Base-by-base conservation (phyloP, 108 stramenopile genomes). In the Discostella pseudostelligera region DNA sequence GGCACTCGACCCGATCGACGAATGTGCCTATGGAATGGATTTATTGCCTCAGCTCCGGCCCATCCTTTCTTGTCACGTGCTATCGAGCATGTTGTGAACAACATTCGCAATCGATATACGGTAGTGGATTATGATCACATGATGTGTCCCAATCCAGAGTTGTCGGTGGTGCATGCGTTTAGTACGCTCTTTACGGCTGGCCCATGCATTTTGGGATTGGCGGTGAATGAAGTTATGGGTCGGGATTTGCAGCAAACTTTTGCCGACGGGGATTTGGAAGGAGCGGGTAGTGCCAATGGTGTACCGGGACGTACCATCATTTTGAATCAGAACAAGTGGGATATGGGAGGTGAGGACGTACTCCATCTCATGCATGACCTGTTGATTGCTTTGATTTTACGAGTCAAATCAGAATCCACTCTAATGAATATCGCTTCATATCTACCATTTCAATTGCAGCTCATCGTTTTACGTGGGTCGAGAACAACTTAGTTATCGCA, bases 21-120 rank as follows among this genome's bases (percentile, higher is more conserved):
- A 17, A 81, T 77, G 56, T 81, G 80, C 55, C 75, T 87, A 21
- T 87, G 86, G 86, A 87, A 87, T 66, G 86, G 86, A 0, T 74
- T 84, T 9, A 67, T 87, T 54, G 86, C 86, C 1, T 56, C 74
- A 3, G 81, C 86, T 14, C 86, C 86, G 0, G 86, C 79, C 1
- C 86, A 87, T 58, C 83, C 86, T 3, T 82, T 74, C 49, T 55
- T 84, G 55, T 79, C 69, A 0, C 67, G 70, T 5, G 65, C 71
- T 14, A 73, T 87, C 25, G 62, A 87, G 48, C 69, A 69, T 40
- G 86, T 87, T 9, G 86, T 87, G 14, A 87, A 87, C 67, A 73
- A 84, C 59, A 81, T 84, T 39, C 82, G 86, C 4, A 87, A 87
- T 68, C 78, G 86, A 13, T 87, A 81, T 28, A 87, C 86, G 10